These are phyloP conservation scores for Fusarium lateritium DNA, from an alignment of 2,329 filamentous ascomycete species.

Conservation along the genomic window DNA sequence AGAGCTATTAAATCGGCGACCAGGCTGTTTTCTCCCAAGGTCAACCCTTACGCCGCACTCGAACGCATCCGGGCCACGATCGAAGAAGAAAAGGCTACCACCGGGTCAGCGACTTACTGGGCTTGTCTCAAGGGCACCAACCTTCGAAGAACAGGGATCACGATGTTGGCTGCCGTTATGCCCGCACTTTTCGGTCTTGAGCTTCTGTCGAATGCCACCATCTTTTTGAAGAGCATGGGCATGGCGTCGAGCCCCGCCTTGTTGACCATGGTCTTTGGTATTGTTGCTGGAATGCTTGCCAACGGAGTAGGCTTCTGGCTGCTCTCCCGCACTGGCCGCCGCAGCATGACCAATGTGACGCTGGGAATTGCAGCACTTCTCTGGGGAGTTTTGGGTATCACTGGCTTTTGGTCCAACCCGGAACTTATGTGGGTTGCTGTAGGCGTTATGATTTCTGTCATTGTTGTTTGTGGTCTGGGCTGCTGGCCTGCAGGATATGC, in stretches of 20 bases:
- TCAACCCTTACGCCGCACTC: conserved; percentile 29
- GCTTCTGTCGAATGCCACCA: conserved; percentile 59
- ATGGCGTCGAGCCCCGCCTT: conserved; percentile 53
- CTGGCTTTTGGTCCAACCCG: conserved; percentile 30
- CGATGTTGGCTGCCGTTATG: conserved; percentile 57
- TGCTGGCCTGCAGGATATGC: conserved; percentile 60
- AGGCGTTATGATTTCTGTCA: conserved; percentile 57
- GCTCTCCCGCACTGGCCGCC: conserved; percentile 58
- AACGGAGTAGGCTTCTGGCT: conserved; percentile 63
- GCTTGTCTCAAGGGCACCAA: conserved; percentile 60
- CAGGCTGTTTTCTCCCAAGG: conserved; percentile 41
- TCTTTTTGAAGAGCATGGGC: conserved; percentile 54
- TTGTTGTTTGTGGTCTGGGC: conserved; percentile 58
- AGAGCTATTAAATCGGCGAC: conserved; percentile 38
- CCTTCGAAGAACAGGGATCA: conserved; percentile 56
- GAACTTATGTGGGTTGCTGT: conserved; percentile 23
- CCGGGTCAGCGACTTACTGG: conserved; percentile 54
- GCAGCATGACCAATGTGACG: conserved; percentile 56
- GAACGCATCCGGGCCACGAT: conserved; percentile 53
- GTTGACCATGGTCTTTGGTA: conserved; percentile 62
- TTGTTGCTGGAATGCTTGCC: conserved; percentile 61
- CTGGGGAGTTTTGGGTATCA: conserved; percentile 59
- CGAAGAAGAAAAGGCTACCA: conserved; percentile 55
- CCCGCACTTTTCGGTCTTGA: conserved; percentile 61
- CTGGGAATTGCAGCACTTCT: conserved; percentile 53